Evolutionary conservation across 768 basidiomycete species (phyloP).

Genomic region (Mycena latifolia): DNA sequence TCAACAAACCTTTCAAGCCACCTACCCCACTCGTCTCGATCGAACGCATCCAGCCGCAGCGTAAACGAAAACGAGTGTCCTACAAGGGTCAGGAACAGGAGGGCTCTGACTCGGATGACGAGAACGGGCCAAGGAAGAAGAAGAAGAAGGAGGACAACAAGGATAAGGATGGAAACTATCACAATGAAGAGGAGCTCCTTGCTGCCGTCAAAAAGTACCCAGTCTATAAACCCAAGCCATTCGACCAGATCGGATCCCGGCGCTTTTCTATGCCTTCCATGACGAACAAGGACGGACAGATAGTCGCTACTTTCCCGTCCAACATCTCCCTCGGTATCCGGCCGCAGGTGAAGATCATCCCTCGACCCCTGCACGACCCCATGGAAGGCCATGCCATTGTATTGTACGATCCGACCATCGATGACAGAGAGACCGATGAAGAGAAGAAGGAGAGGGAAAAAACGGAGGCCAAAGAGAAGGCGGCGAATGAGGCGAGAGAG

Average conservation of each 20-base stretch:
- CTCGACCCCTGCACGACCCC: constrained; percentile 95
- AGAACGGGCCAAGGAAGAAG: constrained; percentile 70
- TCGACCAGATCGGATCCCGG: constrained; percentile 65
- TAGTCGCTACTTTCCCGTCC: constrained; percentile 67
- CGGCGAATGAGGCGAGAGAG: constrained; percentile 72
- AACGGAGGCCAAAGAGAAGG: constrained; percentile 76
- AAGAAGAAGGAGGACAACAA: constrained; percentile 71
- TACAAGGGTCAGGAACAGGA: constrained; percentile 81
- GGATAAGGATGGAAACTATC: constrained; percentile 65
- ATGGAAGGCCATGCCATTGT: constrained; percentile 99
- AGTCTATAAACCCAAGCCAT: constrained; percentile 85
- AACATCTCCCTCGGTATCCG: constrained; percentile 88
- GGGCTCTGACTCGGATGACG: constrained; percentile 69
- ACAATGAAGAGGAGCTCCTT: constrained; percentile 73
- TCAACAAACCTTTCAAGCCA: constrained; percentile 87
- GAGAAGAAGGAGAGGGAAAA: constrained; percentile 81
- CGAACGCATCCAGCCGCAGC: constrained; percentile 71
- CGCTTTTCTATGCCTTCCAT: constrained; percentile 90
- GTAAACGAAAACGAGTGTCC: constrained; percentile 90
- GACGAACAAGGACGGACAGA: constrained; percentile 75
- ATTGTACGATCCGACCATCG: constrained; percentile 95
- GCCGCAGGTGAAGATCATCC: constrained; percentile 82
- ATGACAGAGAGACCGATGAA: constrained; percentile 91
- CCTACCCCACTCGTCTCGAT: constrained; percentile 62
- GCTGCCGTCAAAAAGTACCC: constrained; percentile 79